phyloP scores from a whole-genome alignment of 495 filamentous ascomycete species.

The Aspergillus cristatus region DNA sequence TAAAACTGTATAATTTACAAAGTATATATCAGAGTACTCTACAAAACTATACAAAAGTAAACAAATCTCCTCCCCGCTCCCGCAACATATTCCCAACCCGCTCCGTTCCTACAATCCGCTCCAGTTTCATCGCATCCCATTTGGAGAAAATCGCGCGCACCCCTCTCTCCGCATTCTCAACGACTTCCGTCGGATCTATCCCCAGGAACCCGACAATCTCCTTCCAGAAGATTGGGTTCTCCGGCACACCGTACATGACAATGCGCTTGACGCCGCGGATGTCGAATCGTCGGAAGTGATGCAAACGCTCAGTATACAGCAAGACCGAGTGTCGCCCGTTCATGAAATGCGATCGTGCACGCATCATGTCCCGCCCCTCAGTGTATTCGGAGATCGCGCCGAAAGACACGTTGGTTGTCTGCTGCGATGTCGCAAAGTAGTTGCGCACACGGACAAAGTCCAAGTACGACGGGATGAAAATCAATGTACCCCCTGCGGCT shows the following conservation, averaged over 20 bases:
- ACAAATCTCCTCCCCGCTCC: constrained; percentile 78
- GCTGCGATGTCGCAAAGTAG: constrained; percentile 67
- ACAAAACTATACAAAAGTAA: constrained; percentile 43
- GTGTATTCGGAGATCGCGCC: constrained; percentile 86
- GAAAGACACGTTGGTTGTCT: constrained; percentile 63
- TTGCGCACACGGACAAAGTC: constrained; percentile 92
- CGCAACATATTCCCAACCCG: constrained; percentile 61
- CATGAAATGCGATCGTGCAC: constrained; percentile 81
- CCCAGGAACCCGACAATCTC: constrained; percentile 72
- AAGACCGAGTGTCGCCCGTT: constrained; percentile 72
- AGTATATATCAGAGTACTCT: neutral
- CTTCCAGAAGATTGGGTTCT: constrained; percentile 80
- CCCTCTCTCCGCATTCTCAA: constrained; percentile 32
- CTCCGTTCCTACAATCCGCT: constrained; percentile 75
- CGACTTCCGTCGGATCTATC: constrained; percentile 25
- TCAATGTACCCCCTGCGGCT: constrained; percentile 47
- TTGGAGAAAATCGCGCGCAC: constrained; percentile 72
- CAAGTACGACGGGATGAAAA: constrained; percentile 87
- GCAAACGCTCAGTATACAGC: constrained; percentile 84
- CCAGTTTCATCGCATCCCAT: constrained; percentile 81
- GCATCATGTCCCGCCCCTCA: constrained; percentile 59
- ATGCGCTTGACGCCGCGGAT: constrained; percentile 71
- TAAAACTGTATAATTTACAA: neutral
- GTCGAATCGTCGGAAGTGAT: constrained; percentile 83
- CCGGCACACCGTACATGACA: constrained; percentile 79